These are phyloP conservation scores for Xylaria sp. DNA, from an alignment of 2,329 filamentous ascomycete species.

Conservation along the genomic window DNA sequence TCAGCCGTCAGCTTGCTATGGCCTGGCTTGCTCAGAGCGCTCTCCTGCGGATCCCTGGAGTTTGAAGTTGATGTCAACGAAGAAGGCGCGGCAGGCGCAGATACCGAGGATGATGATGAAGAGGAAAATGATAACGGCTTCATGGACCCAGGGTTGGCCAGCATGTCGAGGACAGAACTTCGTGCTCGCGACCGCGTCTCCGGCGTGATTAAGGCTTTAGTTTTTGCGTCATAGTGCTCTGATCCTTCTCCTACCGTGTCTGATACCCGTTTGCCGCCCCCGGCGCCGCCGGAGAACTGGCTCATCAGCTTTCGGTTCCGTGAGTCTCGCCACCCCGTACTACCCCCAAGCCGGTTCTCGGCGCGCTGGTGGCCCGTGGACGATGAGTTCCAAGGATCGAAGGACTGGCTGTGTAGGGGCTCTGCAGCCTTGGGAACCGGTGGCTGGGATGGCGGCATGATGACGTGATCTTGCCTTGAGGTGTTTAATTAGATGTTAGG, in stretches of 20 bases:
- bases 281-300: conserved; percentile 68
- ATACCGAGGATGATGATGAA: conserved; percentile 16
- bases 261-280: conserved; percentile 63
- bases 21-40: background rate
- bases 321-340: conserved; percentile 72
- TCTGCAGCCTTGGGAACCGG: conserved; percentile 45
- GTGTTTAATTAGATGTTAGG: background rate
- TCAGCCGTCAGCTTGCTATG: conserved; percentile 27
- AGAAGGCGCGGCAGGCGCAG: conserved; percentile 14
- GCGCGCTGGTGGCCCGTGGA: conserved; percentile 80
- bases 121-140: conserved; percentile 27
- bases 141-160: conserved; percentile 55
- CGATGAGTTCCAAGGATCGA: conserved; percentile 75
- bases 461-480: conserved; percentile 12
- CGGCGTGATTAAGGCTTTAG: conserved; percentile 51
- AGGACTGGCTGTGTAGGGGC: conserved; percentile 52
- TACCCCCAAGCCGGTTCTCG: conserved; percentile 66
- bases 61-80: background rate
- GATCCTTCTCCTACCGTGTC: conserved; percentile 71
- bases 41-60: background rate
- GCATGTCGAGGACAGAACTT: conserved; percentile 60
- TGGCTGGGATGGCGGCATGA: conserved; percentile 33
- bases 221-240: conserved; percentile 56
- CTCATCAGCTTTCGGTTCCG: conserved; percentile 70
- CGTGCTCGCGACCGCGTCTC: conserved; percentile 47